These are phyloP conservation scores for Elongisporangium prolatum DNA, from an alignment of 352 stramenopile species.

Conservation along the genomic window DNA sequence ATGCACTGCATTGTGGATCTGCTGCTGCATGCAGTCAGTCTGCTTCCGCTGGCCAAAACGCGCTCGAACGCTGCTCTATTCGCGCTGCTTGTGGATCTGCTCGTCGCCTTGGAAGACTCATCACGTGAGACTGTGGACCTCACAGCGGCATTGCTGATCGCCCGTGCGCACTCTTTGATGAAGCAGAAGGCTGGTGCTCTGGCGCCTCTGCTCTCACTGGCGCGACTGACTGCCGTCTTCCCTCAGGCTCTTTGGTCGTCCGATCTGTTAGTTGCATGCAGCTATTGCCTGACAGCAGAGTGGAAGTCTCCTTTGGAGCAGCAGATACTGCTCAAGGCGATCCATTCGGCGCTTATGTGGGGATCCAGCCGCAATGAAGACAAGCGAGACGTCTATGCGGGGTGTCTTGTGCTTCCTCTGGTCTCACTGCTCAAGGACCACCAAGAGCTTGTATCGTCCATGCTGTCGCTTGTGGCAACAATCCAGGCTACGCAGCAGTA, in stretches of 20 bases:
- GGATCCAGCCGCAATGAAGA: conserved; percentile 3
- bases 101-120: conserved; percentile 15
- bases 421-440: conserved; percentile 37
- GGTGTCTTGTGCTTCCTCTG: conserved; percentile 53
- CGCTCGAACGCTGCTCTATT: conserved; percentile 22
- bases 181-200: conserved; percentile 24
- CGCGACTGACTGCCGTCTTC: conserved; percentile 19
- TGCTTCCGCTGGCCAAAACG: conserved; percentile 21
- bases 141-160: conserved; percentile 7
- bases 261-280: conserved; percentile 27
- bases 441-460: conserved; percentile 13
- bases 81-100: conserved; percentile 31
- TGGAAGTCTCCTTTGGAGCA: conserved; percentile 30
- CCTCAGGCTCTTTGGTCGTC: conserved; percentile 31
- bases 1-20: conserved; percentile 7
- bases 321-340: conserved; percentile 29
- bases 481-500: conserved; percentile 21
- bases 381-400: conserved; percentile 38
- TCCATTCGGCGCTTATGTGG: conserved; percentile 23
- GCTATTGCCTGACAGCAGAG: conserved; percentile 27
- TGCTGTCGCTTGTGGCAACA: conserved; percentile 36
- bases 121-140: conserved; percentile 15
- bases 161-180: conserved; percentile 20
- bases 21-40: conserved; percentile 28
- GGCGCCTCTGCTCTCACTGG: conserved; percentile 38